These are phyloP conservation scores for Moricandia arvensis DNA, from an alignment of 345 rosid genomes.

Conservation along the genomic window DNA sequence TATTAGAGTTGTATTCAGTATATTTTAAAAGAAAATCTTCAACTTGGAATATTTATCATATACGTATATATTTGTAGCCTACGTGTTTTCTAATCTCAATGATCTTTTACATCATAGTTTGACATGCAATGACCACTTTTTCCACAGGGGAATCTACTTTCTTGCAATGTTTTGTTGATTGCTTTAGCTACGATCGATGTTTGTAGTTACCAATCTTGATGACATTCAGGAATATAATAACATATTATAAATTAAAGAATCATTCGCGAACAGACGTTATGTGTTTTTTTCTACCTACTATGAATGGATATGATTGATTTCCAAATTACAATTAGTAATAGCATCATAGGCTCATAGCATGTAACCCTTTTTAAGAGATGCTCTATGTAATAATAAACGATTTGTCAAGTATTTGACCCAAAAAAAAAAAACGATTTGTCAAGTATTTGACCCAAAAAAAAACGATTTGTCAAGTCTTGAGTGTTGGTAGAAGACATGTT, in stretches of 20 bases:
- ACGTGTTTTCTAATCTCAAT: background rate
- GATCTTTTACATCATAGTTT: background rate
- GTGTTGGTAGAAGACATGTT: constrained; percentile 16
- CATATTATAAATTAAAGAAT: background rate
- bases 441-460: too few species aligned
- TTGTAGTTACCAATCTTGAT: background rate
- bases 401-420: constrained; percentile 14
- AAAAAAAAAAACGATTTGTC: too few species aligned
- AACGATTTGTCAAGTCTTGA: constrained; percentile 22
- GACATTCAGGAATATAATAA: background rate
- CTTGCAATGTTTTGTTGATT: constrained; percentile 8
- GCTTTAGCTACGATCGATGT: background rate
- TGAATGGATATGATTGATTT: background rate
- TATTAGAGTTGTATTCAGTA: background rate
- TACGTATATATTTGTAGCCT: background rate
- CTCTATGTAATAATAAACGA: constrained; percentile 8
- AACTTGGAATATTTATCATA: background rate
- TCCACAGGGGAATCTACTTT: background rate
- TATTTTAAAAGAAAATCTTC: background rate
- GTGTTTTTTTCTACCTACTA: background rate
- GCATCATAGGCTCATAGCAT: background rate
- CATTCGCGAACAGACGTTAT: background rate
- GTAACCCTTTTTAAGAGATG: background rate
- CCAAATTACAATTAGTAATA: background rate
- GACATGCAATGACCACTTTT: background rate